phyloP scores from a whole-genome alignment of 352 stramenopile species.

The Phytophthora capsici region DNA sequence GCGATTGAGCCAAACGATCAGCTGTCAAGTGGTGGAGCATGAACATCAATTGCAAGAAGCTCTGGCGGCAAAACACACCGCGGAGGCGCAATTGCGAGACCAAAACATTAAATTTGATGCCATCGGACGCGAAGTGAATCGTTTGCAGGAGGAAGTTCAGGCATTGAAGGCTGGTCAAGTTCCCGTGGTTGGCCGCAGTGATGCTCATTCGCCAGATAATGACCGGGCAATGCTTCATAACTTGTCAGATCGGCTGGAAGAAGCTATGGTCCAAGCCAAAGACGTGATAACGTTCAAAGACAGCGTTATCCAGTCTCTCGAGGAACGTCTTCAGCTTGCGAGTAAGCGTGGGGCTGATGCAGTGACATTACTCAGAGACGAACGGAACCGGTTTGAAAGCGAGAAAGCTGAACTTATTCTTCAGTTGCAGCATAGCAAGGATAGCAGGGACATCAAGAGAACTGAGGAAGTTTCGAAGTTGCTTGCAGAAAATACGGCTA shows the following conservation, averaged over 20 bases:
- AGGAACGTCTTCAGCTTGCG: conserved; percentile 44
- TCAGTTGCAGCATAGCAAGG: conserved; percentile 31
- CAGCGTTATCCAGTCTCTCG: conserved; percentile 54
- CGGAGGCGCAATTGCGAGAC: conserved; percentile 42
- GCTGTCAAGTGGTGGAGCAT: conserved; percentile 65
- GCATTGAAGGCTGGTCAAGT: conserved; percentile 37
- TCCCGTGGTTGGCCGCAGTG: neutral
- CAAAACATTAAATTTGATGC: conserved; percentile 54
- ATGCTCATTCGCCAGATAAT: conserved; percentile 7
- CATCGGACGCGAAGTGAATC: conserved; percentile 48
- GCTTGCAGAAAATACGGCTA: conserved; percentile 8
- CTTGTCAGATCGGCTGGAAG: conserved; percentile 59
- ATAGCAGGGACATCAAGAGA: conserved; percentile 1
- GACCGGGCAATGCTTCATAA: conserved; percentile 62
- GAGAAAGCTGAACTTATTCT: conserved; percentile 23
- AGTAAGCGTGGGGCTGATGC: conserved; percentile 30
- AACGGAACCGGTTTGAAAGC: conserved; percentile 25
- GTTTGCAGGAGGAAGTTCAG: conserved; percentile 53
- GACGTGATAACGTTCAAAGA: conserved; percentile 77
- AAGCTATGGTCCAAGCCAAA: conserved; percentile 74
- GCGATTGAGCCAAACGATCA: conserved; percentile 73
- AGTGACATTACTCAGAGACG: conserved; percentile 22
- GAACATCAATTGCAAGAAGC: conserved; percentile 61
- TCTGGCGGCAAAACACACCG: conserved; percentile 42
- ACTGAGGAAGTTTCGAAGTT: conserved; percentile 28